Base-by-base conservation (phyloP, 2,329 filamentous ascomycete species). In the Mycosphaerella sp. region DNA sequence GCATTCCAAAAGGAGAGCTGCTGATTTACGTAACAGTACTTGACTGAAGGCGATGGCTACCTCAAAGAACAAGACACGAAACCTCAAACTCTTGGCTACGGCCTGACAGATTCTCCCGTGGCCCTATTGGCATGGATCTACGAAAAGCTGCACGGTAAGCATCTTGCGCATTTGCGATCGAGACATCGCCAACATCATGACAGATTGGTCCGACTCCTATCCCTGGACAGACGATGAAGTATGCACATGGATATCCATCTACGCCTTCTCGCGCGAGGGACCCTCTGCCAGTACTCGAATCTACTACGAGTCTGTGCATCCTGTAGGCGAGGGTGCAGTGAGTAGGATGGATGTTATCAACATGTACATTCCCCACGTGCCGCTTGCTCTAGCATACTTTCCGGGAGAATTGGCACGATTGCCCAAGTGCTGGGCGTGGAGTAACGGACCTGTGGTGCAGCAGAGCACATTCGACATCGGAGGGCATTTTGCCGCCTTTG, bases 141-240 rank as follows among this genome's bases (percentile, higher is more conserved):
- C 29, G 61, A 64, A 42, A 62, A 64, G 34, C 53, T 58, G 10
- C 48, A 51, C 14, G 48, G 48, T 45, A 34, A 43, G 39, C 50
- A 40, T 42, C 45, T 53, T 32, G 59, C 57, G 56, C 56, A 59
- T n/a, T 42, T 53, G 10, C 41, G 54, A 11, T 43, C 57, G 10
- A 58, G 59, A 17, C 38, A 62, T 50, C 54, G 62, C 10, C 61
- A 66, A 48, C 59, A 49, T 36, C 60, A 63, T 21, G 61, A 66
- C 46, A 66, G 36, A 63, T 62, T 14, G 65, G 58, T 17, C 57
- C 60, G 38, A 65, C 59, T n/a, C 62, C 59, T 55, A 64, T 41
- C 63, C 65, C 38, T 64, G 64, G 63, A 63, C 66, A 40, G 53
- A 58, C 8, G 53, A 57, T 5, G 59, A 64, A 59, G 58, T 29